phyloP scores from a whole-genome alignment of 139 green algal genomes.

The Chlamydomonas eustigma region DNA sequence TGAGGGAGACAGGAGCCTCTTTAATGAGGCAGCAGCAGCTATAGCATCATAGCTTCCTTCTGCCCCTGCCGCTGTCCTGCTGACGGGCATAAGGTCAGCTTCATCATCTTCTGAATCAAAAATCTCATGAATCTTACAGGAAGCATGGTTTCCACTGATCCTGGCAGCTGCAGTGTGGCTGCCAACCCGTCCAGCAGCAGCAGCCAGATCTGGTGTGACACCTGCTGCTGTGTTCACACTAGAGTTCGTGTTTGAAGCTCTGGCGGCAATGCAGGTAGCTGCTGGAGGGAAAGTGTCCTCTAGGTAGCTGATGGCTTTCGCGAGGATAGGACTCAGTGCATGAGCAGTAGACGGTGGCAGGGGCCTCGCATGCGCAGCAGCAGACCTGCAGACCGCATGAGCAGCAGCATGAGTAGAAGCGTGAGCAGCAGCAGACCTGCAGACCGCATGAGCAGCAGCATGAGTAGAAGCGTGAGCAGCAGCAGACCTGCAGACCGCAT shows the following conservation, averaged over 20 bases:
- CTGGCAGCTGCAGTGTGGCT: background rate
- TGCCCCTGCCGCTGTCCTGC: too few relatives aligned
- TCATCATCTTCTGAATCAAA: slow-evolving; percentile 3
- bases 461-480: background rate
- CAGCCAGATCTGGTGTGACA: background rate
- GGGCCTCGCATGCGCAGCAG: slow-evolving; percentile 48
- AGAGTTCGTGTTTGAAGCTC: background rate
- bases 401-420: background rate
- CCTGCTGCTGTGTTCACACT: background rate
- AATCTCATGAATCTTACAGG: too few relatives aligned
- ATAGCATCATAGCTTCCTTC: too few relatives aligned
- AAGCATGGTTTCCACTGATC: too few relatives aligned
- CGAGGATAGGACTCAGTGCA: slow-evolving; percentile 38
- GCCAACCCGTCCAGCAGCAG: slow-evolving; percentile 25
- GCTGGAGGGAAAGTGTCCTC: background rate
- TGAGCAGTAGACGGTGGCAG: slow-evolving; percentile 47
- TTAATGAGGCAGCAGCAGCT: too few relatives aligned
- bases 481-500: slow-evolving; percentile 32
- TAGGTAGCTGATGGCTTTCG: background rate
- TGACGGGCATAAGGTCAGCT: too few relatives aligned
- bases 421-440: slow-evolving; percentile 26
- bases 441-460: slow-evolving; percentile 6
- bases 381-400: slow-evolving; percentile 25
- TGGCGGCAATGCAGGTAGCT: background rate
- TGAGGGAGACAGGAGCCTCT: background rate